Evolutionary conservation across 495 filamentous ascomycete species (phyloP).

Genomic region (Umbilicaria muhlenbergii): DNA sequence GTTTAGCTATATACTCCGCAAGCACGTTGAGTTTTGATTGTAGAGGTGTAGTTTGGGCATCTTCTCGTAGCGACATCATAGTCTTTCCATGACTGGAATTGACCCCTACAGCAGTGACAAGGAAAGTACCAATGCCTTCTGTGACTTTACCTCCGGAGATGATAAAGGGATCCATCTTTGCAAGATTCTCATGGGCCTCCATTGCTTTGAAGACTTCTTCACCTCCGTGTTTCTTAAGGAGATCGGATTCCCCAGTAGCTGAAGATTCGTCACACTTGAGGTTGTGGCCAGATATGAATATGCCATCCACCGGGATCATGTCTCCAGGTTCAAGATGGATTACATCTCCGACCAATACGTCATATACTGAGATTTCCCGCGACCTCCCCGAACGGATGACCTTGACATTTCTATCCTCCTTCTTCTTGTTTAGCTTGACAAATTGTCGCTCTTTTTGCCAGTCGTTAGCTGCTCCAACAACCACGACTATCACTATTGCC

Average conservation of each 20-base stretch:
- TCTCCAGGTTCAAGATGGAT: constrained; percentile 79
- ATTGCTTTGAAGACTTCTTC: constrained; percentile 74
- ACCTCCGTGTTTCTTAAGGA: constrained; percentile 53
- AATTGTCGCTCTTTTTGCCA: constrained; percentile 62
- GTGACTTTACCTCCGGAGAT: constrained; percentile 84
- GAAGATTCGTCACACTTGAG: constrained; percentile 73
- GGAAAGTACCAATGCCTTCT: constrained; percentile 75
- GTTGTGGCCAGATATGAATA: constrained; percentile 58
- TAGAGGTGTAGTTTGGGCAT: constrained; percentile 83
- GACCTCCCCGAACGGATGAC: constrained; percentile 63
- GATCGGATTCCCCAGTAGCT: constrained; percentile 73
- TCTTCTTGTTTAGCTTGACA: constrained; percentile 55
- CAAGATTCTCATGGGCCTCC: constrained; percentile 53
- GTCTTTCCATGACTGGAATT: constrained; percentile 83
- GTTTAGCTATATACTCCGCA: constrained; percentile 86
- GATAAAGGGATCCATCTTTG: constrained; percentile 88
- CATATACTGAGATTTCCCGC: constrained; percentile 61
- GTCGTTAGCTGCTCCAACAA: constrained; percentile 54
- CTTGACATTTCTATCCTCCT: constrained; percentile 56
- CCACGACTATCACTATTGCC: constrained; percentile 52
- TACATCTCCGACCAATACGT: constrained; percentile 73
- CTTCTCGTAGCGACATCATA: constrained; percentile 83
- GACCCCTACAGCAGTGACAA: constrained; percentile 79
- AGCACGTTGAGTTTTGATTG: constrained; percentile 85
- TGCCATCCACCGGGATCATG: constrained; percentile 65